Conservation (phyloP, 2,329 filamentous ascomycete genomes). For the Fusarium pseudonygamai region DNA sequence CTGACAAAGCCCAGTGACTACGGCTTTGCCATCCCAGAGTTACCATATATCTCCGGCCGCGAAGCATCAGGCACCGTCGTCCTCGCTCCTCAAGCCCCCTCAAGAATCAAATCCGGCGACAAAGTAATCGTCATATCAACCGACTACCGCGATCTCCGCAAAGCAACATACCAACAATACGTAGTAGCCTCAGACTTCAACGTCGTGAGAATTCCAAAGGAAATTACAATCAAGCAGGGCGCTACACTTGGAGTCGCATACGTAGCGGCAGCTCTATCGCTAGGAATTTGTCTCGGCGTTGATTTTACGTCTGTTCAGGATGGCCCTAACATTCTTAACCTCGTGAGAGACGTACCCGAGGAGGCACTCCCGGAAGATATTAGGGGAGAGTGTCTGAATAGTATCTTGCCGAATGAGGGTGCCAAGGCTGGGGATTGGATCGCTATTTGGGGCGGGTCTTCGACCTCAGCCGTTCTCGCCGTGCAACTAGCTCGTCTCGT, state of each 20-base stretch:
- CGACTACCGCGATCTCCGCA: constrained; percentile 77
- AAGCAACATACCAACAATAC: constrained; percentile 77
- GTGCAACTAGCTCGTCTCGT: constrained; percentile 74
- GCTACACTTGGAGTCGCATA: constrained; percentile 76
- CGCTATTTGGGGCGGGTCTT: constrained; percentile 79
- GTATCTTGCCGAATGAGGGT: constrained; percentile 61
- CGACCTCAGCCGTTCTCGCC: constrained; percentile 73
- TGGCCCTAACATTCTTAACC: constrained; percentile 67
- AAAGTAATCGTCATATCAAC: constrained; percentile 73
- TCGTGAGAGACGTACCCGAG: constrained; percentile 58
- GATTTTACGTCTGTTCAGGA: constrained; percentile 63
- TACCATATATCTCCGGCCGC: constrained; percentile 75
- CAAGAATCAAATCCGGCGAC: constrained; percentile 66
- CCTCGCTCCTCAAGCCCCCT: constrained; percentile 47
- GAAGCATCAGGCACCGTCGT: constrained; percentile 75
- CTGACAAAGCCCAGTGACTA: constrained; percentile 62
- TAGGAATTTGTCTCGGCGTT: constrained; percentile 76
- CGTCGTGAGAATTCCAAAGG: constrained; percentile 67
- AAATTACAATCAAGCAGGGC: constrained; percentile 62
- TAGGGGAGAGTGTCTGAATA: constrained; percentile 67
- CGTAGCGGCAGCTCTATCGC: constrained; percentile 71
- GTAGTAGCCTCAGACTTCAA: constrained; percentile 73
- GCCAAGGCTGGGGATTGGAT: constrained; percentile 73
- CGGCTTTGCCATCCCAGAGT: constrained; percentile 72
- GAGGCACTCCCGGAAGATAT: constrained; percentile 69